Evolutionary conservation across 768 basidiomycete genomes (phyloP).

Genomic region (Pulveroboletus frians): DNA sequence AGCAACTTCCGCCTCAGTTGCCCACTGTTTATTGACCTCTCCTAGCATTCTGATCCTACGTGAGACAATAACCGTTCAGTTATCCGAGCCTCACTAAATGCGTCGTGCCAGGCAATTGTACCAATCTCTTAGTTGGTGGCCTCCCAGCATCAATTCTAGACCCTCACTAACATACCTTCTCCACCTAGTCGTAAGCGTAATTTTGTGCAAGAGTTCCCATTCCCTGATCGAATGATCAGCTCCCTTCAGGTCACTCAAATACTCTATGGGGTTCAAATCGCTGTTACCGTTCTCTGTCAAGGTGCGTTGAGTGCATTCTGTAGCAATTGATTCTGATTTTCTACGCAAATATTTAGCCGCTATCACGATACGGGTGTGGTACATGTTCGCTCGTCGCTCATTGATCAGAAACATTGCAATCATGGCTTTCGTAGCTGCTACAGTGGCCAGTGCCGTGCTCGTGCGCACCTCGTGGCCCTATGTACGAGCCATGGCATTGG

Average conservation of each 20-base stretch:
- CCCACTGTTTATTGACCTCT: not conserved
- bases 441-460: not conserved
- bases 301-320: not conserved
- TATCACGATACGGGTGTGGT: slow-evolving; percentile 19
- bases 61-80: not conserved
- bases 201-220: not conserved
- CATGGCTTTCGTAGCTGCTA: not conserved
- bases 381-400: slow-evolving; percentile 6
- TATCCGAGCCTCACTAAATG: not conserved
- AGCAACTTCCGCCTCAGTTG: not conserved
- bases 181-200: slow-evolving; percentile 6
- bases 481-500: not conserved
- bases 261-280: not conserved
- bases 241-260: not conserved
- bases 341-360: slow-evolving; percentile 1
- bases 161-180: not conserved
- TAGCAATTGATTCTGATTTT: not conserved
- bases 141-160: not conserved
- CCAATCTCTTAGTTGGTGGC: not conserved
- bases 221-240: not conserved
- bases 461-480: not conserved
- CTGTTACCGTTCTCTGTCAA: slow-evolving; percentile 14
- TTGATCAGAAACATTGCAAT: slow-evolving; percentile 1
- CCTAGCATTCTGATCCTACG: slow-evolving; percentile 5
- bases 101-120: not conserved